A percentile compares a stretch with the other conserved stretches of the same genome.
These are phyloP conservation scores for Herpetomonas tarakana DNA, from an alignment of 208 protist genomes.

Conservation along the genomic window DNA sequence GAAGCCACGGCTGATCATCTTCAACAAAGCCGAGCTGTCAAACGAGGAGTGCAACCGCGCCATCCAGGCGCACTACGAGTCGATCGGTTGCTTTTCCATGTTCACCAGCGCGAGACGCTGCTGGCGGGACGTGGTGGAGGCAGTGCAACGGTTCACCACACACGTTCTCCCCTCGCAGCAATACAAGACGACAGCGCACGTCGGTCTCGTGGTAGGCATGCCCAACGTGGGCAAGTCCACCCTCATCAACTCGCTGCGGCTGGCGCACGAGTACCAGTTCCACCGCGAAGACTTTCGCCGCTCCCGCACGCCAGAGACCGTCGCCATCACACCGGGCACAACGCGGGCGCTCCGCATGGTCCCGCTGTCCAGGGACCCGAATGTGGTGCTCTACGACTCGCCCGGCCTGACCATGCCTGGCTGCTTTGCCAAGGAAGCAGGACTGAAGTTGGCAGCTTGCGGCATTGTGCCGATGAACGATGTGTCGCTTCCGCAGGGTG, in stretches of 20 bases:
- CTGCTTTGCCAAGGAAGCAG: conserved; percentile 80
- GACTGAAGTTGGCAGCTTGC: conserved; percentile 83
- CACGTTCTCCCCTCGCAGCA: conserved; percentile 54
- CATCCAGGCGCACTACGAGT: conserved; percentile 84
- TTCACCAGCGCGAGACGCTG: conserved; percentile 80
- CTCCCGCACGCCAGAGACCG: conserved; percentile 68
- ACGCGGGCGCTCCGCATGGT: conserved; percentile 77
- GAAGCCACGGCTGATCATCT: conserved; percentile 83
- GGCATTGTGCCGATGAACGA: conserved; percentile 84
- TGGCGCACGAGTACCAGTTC: conserved; percentile 91
- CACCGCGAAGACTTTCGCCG: conserved; percentile 83
- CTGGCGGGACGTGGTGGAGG: conserved; percentile 78
- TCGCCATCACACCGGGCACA: conserved; percentile 80
- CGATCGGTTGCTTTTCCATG: conserved; percentile 53
- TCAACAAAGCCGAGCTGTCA: conserved; percentile 92
- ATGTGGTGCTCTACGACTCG: conserved; percentile 85
- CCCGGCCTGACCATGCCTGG: conserved; percentile 87
- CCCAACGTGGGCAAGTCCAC: conserved; percentile 96
- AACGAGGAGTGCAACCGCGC: conserved; percentile 80
- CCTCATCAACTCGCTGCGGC: conserved; percentile 90
- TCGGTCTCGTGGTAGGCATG: conserved; percentile 92
- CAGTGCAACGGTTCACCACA: conserved; percentile 77
- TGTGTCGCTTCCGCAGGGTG: conserved; percentile 55
- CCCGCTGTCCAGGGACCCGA: conserved; percentile 75
- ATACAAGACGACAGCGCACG: conserved; percentile 71